Conservation (phyloP, 2,329 filamentous ascomycete genomes). For the Zasmidium angulare region DNA sequence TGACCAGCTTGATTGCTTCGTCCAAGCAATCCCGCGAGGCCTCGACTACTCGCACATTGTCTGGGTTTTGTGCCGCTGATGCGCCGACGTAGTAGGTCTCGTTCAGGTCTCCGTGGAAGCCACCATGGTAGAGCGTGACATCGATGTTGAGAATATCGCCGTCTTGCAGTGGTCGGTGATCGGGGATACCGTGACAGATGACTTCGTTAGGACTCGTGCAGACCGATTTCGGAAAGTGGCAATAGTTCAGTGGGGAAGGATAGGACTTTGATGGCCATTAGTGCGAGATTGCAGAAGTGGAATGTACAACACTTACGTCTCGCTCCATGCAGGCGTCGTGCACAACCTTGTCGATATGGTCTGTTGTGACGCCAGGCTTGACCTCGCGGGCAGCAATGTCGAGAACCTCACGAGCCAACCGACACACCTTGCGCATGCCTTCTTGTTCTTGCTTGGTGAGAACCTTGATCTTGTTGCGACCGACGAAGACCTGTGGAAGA, state of each 20-base stretch:
- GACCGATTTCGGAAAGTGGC: slow-evolving; percentile 94
- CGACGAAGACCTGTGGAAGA: slow-evolving; percentile 46
- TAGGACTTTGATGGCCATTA: slow-evolving; percentile 65
- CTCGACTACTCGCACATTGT: slow-evolving; percentile 87
- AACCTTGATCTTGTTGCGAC: slow-evolving; percentile 78
- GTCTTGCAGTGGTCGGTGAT: slow-evolving; percentile 80
- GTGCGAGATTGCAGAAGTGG: not conserved
- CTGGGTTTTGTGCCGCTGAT: slow-evolving; percentile 77
- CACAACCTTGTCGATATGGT: slow-evolving; percentile 90
- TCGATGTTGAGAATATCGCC: slow-evolving; percentile 98
- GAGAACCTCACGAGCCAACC: slow-evolving; percentile 82
- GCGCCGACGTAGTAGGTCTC: slow-evolving; percentile 98
- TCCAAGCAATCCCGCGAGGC: slow-evolving; percentile 84
- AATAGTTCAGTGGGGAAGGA: slow-evolving; percentile 92
- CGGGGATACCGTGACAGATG: slow-evolving; percentile 97
- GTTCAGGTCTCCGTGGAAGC: slow-evolving; percentile 95
- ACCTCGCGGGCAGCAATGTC: slow-evolving; percentile 84
- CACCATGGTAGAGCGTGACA: slow-evolving; percentile 88
- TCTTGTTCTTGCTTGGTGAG: slow-evolving; percentile 78
- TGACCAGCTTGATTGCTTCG: slow-evolving; percentile 86
- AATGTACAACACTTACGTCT: slow-evolving; percentile 61
- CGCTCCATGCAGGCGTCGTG: slow-evolving; percentile 93
- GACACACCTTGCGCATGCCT: slow-evolving; percentile 90
- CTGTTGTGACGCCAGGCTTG: slow-evolving; percentile 90
- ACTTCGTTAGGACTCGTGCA: slow-evolving; percentile 97